phyloP scores from a whole-genome alignment of 164 flowering plant genomes.

The Brasenia schreberi region DNA sequence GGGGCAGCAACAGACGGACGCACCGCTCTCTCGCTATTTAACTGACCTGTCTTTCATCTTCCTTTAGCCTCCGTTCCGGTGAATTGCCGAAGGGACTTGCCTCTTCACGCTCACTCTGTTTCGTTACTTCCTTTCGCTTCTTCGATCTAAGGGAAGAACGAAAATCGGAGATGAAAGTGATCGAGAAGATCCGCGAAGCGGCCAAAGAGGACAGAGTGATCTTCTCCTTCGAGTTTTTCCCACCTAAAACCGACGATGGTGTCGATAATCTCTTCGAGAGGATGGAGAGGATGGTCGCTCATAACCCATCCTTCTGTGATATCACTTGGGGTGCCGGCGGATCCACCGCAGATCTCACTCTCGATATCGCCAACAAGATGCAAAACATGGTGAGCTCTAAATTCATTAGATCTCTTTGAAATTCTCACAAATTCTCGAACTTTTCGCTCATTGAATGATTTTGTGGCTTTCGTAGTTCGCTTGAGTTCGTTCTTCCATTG shows the following conservation, averaged over 20 bases:
- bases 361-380: conserved; percentile 80
- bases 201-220: conserved; percentile 25
- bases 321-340: conserved; percentile 99
- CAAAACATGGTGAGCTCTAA: conserved; percentile 48
- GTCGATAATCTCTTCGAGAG: conserved; percentile 84
- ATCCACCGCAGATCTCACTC: conserved; percentile 89
- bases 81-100: too few species aligned
- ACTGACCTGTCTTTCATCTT: too few species aligned
- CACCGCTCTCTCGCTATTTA: too few species aligned
- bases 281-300: conserved; percentile 92
- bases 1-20: too few species aligned
- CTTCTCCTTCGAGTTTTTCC: conserved; percentile 96
- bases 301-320: conserved; percentile 86
- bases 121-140: too few species aligned
- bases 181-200: conserved; percentile 64
- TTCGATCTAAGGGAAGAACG: not conserved
- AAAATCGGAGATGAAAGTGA: conserved; percentile 60
- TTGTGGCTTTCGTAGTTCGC: too few species aligned
- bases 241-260: conserved; percentile 91
- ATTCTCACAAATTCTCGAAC: too few species aligned
- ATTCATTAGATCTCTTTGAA: not conserved
- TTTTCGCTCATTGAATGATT: too few species aligned
- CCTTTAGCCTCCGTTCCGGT: too few species aligned
- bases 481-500: too few species aligned
- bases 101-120: not conserved